Percentiles rank a stretch among this genome's conserved stretches.
Conservation (phyloP, 2,329 filamentous ascomycete species). For the Aureobasidium sp. region DNA sequence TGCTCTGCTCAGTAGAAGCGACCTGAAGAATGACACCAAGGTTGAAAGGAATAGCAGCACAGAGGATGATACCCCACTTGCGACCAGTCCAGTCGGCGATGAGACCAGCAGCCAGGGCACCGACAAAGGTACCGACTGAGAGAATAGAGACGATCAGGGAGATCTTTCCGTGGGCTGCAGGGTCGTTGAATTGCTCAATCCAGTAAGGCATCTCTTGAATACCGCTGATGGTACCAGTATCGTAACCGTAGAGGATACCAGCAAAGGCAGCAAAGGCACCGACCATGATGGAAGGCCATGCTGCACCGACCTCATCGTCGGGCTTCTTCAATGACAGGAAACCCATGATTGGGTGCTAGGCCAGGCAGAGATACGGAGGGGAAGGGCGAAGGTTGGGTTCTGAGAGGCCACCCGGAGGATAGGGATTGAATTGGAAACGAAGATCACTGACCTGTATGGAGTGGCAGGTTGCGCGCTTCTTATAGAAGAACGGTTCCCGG, state of each 20-base stretch:
- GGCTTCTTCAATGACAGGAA: constrained; percentile 36
- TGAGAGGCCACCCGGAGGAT: background rate
- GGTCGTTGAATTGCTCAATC: constrained; percentile 16
- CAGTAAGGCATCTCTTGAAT: constrained; percentile 19
- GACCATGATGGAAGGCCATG: constrained; percentile 36
- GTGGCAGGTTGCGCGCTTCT: constrained; percentile 1
- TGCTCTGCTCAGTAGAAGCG: constrained; percentile 17
- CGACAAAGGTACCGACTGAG: constrained; percentile 22
- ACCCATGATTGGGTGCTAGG: constrained; percentile 26
- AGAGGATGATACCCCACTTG: constrained; percentile 59
- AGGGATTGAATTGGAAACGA: background rate
- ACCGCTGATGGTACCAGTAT: background rate
- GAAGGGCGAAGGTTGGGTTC: background rate
- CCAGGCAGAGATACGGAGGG: background rate
- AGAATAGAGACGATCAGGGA: constrained; percentile 22
- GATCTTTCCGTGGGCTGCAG: constrained; percentile 10
- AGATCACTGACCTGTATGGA: constrained; percentile 2
- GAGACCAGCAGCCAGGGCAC: constrained; percentile 48
- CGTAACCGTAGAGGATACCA: constrained; percentile 23
- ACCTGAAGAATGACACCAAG: constrained; percentile 21
- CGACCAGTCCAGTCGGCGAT: constrained; percentile 65
- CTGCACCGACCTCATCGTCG: constrained; percentile 35
- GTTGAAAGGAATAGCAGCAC: constrained; percentile 47
- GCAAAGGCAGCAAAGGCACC: constrained; percentile 33
- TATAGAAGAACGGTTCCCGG: background rate